Percentiles rank a stretch among this genome's conserved stretches.
These are phyloP conservation scores for Puccinia sorghi DNA, from an alignment of 1,284 basidiomycete genomes.

Conservation along the genomic window DNA sequence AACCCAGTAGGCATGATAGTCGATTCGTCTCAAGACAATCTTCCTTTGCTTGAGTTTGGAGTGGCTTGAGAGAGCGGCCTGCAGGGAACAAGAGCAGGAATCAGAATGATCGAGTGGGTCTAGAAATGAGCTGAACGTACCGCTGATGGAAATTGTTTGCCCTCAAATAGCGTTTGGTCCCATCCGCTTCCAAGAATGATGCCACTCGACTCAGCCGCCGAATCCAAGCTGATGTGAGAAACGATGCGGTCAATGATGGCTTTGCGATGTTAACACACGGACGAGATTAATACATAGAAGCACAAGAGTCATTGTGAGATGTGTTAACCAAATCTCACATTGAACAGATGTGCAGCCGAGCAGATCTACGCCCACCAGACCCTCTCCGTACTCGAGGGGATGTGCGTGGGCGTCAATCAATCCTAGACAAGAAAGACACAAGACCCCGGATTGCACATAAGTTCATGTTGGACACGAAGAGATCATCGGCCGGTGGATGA, in stretches of 20 bases:
- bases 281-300: too few species aligned
- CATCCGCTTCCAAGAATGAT: constrained; percentile 56
- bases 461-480: background rate
- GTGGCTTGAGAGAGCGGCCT: constrained; percentile 51
- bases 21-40: constrained; percentile 54
- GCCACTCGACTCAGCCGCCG: constrained; percentile 50
- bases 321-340: background rate
- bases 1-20: constrained; percentile 57
- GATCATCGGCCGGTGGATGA: background rate
- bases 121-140: background rate
- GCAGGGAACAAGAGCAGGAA: too few species aligned
- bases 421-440: constrained; percentile 27
- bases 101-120: background rate
- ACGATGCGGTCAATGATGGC: constrained; percentile 54
- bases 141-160: constrained; percentile 53
- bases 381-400: constrained; percentile 56
- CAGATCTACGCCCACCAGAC: constrained; percentile 53
- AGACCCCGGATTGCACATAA: too few species aligned
- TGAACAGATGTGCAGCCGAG: constrained; percentile 53
- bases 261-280: too few species aligned
- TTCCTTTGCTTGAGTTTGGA: constrained; percentile 51
- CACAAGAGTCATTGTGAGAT: too few species aligned
- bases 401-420: constrained; percentile 57
- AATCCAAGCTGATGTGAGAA: constrained; percentile 50
- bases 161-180: constrained; percentile 56